Evolutionary conservation across 176 grass and related monocot species (phyloP), one percentile per base, ranked within the genome.

Genomic region (Lolium multiflorum): DNA sequence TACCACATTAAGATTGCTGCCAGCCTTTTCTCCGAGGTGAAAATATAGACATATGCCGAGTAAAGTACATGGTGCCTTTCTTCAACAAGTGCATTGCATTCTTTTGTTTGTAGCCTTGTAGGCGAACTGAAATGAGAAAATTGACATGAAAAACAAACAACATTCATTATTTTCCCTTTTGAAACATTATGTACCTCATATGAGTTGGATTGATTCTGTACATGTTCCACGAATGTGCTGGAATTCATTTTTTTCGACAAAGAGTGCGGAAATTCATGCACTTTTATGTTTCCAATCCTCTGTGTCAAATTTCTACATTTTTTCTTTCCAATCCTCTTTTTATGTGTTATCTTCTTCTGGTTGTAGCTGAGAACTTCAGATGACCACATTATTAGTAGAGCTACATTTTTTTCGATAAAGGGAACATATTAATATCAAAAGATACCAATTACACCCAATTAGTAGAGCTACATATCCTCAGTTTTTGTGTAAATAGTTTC

Each of bases 321-420:
- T 35, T 35, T 35, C 31, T 35, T 35, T 35, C 31, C 31, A 35
- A 35, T 35, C 31, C 55, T 57, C 52, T 10, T 74, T 44, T 59
- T 73, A 39, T 83, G 81, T 57, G 21, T 60, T 47, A 83, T 57
- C 67, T 83, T 59, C 35, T 52, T 52, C 5, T 73, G 31, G 49
- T 71, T 82, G 50, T 17, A 24, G 21, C 6, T 72, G 39, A 71
- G 18, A n/a, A 71, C 9, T 71, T 70, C 41, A 72, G 37, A 59
- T 11, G 21, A 59, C 35, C n/a, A 71, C 37, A 41, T 56, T 82
- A 82, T 71, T 82, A 71, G 13, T 57, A 58, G 20, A 82, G 21
- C 20, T 71, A 58, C 20, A 72, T 26, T 35, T 35, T 35, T 35
- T 35, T 35, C 31, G 31, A 35, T 35, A 35, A 35, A 35, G 31